Evolutionary conservation across 2,329 filamentous ascomycete species (phyloP).

Genomic region (Domatiomyces globalis): DNA sequence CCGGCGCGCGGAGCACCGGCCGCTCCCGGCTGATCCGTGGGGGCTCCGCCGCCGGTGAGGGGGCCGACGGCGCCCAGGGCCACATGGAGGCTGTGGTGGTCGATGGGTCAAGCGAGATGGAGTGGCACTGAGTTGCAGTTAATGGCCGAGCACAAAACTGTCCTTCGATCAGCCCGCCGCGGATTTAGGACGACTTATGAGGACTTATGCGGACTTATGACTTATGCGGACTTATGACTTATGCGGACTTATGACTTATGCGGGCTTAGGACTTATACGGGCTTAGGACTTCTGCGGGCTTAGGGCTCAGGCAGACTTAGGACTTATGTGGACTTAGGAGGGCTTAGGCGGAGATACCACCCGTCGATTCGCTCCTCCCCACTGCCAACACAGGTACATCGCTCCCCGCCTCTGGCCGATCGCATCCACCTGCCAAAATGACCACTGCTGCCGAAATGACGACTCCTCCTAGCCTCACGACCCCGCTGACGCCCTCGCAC

Average conservation of each 20-base stretch:
- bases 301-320: too few relatives aligned
- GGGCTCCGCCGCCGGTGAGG: neutral
- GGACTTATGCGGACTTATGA: too few relatives aligned
- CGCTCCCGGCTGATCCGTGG: neutral
- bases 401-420: too few relatives aligned
- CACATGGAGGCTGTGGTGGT: neutral
- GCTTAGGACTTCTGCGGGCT: too few relatives aligned
- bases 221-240: too few relatives aligned
- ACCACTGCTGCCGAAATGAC: neutral
- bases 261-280: too few relatives aligned
- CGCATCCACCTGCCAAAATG: neutral
- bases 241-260: too few relatives aligned
- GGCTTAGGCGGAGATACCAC: too few relatives aligned
- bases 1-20: neutral
- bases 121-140: neutral
- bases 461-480: conserved; percentile 3
- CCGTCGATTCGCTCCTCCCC: too few relatives aligned
- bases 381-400: neutral
- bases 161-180: too few relatives aligned
- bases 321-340: too few relatives aligned
- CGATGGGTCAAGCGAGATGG: neutral
- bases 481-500: conserved; percentile 30
- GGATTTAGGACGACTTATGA: neutral
- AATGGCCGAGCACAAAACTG: neutral
- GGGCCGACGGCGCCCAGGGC: neutral